phyloP scores from a whole-genome alignment of 1,284 basidiomycete species.

The Coniferiporia weirii region DNA sequence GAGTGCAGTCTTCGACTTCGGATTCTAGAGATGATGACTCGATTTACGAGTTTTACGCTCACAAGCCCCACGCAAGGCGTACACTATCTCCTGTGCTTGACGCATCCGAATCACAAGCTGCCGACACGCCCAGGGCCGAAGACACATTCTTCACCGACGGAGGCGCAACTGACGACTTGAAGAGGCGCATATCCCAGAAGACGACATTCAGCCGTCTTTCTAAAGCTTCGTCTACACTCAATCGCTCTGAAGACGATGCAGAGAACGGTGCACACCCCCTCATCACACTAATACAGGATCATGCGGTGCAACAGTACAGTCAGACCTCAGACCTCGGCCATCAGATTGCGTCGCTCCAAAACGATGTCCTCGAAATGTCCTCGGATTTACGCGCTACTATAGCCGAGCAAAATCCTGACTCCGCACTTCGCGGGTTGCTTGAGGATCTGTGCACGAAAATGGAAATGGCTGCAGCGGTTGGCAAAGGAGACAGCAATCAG shows the following conservation, averaged over 20 bases:
- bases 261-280: constrained; percentile 2
- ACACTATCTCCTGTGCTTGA: constrained; percentile 9
- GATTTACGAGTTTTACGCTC: constrained; percentile 14
- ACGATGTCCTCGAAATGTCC: constrained; percentile 26
- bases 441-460: constrained; percentile 16
- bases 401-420: constrained; percentile 8
- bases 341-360: constrained; percentile 34
- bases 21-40: constrained; percentile 6
- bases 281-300: constrained; percentile 26
- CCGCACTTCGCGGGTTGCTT: constrained; percentile 9
- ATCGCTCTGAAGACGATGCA: neutral
- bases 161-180: neutral
- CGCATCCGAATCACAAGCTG: neutral
- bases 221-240: neutral
- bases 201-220: neutral
- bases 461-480: neutral
- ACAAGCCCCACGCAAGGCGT: neutral
- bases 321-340: constrained; percentile 32
- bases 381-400: constrained; percentile 17
- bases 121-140: constrained; percentile 1
- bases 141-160: neutral
- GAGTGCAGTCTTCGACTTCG: neutral
- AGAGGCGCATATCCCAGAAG: neutral
- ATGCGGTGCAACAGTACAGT: constrained; percentile 32
- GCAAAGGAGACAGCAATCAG: neutral